Conservation (phyloP, 2,329 filamentous ascomycete genomes). For the Meredithiella fracta region DNA sequence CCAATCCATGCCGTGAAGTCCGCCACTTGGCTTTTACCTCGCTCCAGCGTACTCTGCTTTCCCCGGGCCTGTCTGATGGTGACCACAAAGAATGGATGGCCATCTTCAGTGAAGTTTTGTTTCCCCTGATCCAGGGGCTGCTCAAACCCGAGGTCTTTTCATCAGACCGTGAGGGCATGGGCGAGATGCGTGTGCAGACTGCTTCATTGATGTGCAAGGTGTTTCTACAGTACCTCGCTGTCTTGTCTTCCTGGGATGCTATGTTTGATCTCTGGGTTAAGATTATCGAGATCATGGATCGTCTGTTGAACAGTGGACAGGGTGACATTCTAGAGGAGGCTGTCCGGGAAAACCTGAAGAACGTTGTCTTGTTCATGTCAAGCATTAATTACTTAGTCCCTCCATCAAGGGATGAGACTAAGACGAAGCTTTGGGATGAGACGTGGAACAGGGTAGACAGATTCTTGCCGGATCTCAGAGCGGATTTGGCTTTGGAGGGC, state of each 20-base stretch:
- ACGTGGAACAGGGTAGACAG: conserved; percentile 50
- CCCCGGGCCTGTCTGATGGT: conserved; percentile 64
- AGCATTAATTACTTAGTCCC: conserved; percentile 71
- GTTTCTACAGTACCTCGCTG: conserved; percentile 80
- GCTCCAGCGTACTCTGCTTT: conserved; percentile 71
- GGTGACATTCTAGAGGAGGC: conserved; percentile 86
- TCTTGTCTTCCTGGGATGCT: conserved; percentile 70
- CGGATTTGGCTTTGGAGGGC: conserved; percentile 39
- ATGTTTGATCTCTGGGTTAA: conserved; percentile 85
- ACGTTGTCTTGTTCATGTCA: conserved; percentile 88
- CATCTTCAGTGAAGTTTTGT: conserved; percentile 86
- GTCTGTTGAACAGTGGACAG: conserved; percentile 89
- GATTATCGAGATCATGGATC: conserved; percentile 87
- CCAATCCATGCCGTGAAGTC: conserved; percentile 86
- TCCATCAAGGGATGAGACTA: conserved; percentile 39
- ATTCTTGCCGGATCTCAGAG: conserved; percentile 44
- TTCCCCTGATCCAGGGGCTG: conserved; percentile 72
- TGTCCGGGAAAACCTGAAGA: conserved; percentile 88
- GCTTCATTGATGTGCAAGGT: conserved; percentile 88
- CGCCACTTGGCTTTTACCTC: conserved; percentile 75
- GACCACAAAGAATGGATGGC: conserved; percentile 86
- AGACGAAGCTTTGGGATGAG: conserved; percentile 43
- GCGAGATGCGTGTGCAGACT: conserved; percentile 81
- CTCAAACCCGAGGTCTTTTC: conserved; percentile 92
- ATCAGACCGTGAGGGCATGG: conserved; percentile 81